Evolutionary conservation across 2,329 filamentous ascomycete species (phyloP).

Genomic region (Penicillium olsonii): DNA sequence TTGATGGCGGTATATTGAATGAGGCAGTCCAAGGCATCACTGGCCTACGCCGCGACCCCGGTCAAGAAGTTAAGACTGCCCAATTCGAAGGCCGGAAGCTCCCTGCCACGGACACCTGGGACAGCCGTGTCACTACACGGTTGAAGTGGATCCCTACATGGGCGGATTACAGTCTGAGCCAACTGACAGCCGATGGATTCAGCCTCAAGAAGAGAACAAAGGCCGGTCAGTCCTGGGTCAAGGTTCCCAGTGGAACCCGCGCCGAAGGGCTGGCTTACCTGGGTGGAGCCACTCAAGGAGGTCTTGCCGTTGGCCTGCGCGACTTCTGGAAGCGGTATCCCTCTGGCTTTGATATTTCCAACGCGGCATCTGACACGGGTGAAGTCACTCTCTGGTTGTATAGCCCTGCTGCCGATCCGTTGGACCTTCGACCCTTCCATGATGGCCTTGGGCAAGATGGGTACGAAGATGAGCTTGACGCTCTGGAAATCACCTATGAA

Average conservation of each 20-base stretch:
- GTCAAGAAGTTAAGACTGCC: conserved; percentile 54
- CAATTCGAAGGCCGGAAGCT: conserved; percentile 54
- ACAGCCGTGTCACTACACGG: conserved; percentile 46
- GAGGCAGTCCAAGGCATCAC: conserved; percentile 64
- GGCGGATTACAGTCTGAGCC: conserved; percentile 59
- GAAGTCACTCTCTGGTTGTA: conserved; percentile 63
- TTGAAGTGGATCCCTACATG: conserved; percentile 57
- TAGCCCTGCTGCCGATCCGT: conserved; percentile 56
- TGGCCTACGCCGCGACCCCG: conserved; percentile 52
- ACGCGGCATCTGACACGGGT: conserved; percentile 53
- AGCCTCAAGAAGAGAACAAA: conserved; percentile 63
- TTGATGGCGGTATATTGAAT: conserved; percentile 56
- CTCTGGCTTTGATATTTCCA: conserved; percentile 57
- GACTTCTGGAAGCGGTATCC: conserved; percentile 68
- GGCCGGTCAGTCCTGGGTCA: conserved; percentile 59
- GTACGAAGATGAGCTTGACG: conserved; percentile 61
- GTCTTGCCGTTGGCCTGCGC: conserved; percentile 59
- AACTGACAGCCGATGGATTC: conserved; percentile 63
- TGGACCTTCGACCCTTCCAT: conserved; percentile 61
- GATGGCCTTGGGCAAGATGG: conserved; percentile 59
- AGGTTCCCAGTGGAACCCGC: conserved; percentile 58
- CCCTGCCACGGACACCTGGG: conserved; percentile 45
- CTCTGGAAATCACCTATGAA: conserved; percentile 64
- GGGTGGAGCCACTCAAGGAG: conserved; percentile 59
- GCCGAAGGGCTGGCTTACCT: conserved; percentile 61